Base-by-base conservation (phyloP, 2,329 filamentous ascomycete species). In the Alternaria gaisen region DNA sequence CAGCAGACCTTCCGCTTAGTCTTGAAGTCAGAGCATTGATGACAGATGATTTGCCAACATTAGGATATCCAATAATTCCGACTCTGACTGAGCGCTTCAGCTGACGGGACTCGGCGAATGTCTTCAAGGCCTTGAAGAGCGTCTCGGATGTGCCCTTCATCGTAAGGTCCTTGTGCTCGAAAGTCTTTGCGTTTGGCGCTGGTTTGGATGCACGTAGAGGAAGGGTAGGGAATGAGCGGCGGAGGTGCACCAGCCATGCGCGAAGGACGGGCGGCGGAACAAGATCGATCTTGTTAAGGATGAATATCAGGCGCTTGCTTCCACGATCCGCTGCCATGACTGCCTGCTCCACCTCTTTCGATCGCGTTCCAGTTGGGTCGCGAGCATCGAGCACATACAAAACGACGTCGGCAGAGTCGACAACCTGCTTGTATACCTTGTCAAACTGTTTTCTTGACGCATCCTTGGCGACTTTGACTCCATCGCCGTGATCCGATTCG, bases 251-350 rank as follows among this genome's bases (percentile, higher is more conserved):
- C 67, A 97, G 88, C 94, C 94, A 97, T 72, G 86, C 88, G 77
- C 92, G 92, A 44, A 97, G 87, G 12, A 94, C 91, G 47, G 89
- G 85, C 22, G 92, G 88, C 3, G 94, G 94, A 46, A 97, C 87
- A 58, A 97, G 86, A 78, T 97, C 94, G 77, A 97, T 94, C 87
- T 97, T 97, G 89, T 97, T 97, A 69, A 97, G 84, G 59, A 97
- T 88, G 60, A 97, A 88, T 61, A 97, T 97, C 60, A 97, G 85
- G 53, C 94, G 87, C 84, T 97, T 97, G 68, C 90, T 90, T 57
- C 91, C 91, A 28, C 86, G 86, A 14, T 92, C 91, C 10, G 92
- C 90, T n/a, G 93, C 90, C 91, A 96, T 94, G 77, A 97, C 89
- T 80, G 91, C 90, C 63, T 92, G 90, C 84, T 97, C 94, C 44